Evolutionary conservation across 768 basidiomycete genomes (phyloP), one percentile per base, ranked within the genome.

Genomic region (Hygrophoropsis aurantiaca): DNA sequence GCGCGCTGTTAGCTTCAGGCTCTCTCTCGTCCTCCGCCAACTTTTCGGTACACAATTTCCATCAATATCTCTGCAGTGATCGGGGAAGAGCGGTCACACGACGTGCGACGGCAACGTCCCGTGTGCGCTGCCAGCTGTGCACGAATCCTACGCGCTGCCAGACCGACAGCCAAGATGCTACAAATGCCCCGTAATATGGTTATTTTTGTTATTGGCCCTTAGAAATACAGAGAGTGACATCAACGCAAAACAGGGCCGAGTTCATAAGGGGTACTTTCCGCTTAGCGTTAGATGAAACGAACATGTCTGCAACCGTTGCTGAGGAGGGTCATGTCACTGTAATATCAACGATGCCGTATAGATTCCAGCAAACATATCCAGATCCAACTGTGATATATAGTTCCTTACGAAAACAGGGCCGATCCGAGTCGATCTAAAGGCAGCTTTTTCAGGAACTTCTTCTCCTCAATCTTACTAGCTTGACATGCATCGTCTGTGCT

Each of bases 401-500:
- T 37, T 32, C 16, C 24, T 66, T 66, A 66, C 64, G 64, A 46
- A 59, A 66, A 19, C 57, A 66, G 66, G 66, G 64, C 60, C 66
- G 64, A 66, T 66, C 66, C 57, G 51, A 61, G 64, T 66, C 61
- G 64, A 68, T 64, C 64, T 56, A 66, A 61, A 61, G 57, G 53
- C 61, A 64, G 54, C 61, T 59, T 59, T n/a, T 2, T 59, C 64
- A 65, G 66, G 64, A 63, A 62, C 66, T 58, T 19, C 32, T 21
- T 5, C 39, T 47, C 50, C 53, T 9, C 46, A 47, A 36, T 30
- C 41, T 47, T 56, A 50, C 59, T 64, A 62, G 44, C 60, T 59
- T 50, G 20, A 30, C 27, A 30, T 30, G 24, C 40, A 24, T 16
- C 40, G 45, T 33, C 37, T 30, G 10, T 36, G 11, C 30, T 6